Conservation (phyloP, 2,329 filamentous ascomycete species). For the Clathrospora elynae region DNA sequence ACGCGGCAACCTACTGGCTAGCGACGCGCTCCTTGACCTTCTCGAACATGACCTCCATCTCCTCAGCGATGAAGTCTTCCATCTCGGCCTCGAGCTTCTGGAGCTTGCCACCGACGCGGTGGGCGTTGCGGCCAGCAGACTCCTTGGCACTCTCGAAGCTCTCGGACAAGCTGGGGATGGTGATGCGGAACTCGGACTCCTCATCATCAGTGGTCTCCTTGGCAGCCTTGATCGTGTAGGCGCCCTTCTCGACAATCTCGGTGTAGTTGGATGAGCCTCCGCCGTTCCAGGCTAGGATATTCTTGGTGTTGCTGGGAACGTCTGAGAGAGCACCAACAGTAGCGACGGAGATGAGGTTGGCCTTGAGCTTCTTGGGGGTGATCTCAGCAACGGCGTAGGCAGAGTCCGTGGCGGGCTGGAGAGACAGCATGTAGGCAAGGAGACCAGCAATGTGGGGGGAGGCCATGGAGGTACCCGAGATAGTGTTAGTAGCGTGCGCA, state of each 20-base stretch:
- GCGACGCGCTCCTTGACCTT: slow-evolving; percentile 52
- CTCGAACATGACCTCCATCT: slow-evolving; percentile 61
- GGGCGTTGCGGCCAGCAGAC: slow-evolving; percentile 49
- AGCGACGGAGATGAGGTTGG: slow-evolving; percentile 79
- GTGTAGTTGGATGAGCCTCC: slow-evolving; percentile 92
- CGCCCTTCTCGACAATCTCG: slow-evolving; percentile 74
- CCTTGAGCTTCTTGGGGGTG: slow-evolving; percentile 93
- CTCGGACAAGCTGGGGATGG: slow-evolving; percentile 45
- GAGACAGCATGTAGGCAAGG: slow-evolving; percentile 95
- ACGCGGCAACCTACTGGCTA: slow-evolving; percentile 34
- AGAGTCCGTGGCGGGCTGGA: slow-evolving; percentile 88
- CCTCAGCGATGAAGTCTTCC: slow-evolving; percentile 55
- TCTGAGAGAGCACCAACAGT: slow-evolving; percentile 79
- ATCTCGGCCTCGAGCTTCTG: slow-evolving; percentile 53
- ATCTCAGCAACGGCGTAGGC: slow-evolving; percentile 88
- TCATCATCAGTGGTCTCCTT: slow-evolving; percentile 32
- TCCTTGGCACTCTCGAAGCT: slow-evolving; percentile 45
- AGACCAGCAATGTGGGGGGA: slow-evolving; percentile 97
- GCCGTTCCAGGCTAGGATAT: slow-evolving; percentile 98
- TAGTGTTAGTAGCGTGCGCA: slow-evolving; percentile 96
- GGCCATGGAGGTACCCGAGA: slow-evolving; percentile 99
- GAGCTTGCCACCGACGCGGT: slow-evolving; percentile 53
- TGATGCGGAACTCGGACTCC: slow-evolving; percentile 49
- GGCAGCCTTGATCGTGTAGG: slow-evolving; percentile 62
- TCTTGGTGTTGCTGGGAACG: slow-evolving; percentile 83